Evolutionary conservation across 164 flowering plant genomes (phyloP).

Genomic region (Kalanchoe fedtschenkoi): DNA sequence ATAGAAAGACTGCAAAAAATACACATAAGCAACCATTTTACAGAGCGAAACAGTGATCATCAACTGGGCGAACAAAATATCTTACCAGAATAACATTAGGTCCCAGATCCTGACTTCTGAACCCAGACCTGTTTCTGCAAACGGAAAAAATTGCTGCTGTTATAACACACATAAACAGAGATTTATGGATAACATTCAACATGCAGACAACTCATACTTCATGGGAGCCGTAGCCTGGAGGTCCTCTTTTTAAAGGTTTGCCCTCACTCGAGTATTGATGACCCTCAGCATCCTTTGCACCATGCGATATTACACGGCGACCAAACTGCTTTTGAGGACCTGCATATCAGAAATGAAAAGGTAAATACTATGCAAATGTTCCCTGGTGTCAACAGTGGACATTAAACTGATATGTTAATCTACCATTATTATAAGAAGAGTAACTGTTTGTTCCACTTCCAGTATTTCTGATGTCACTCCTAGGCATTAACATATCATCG

Average conservation of each 20-base stretch:
- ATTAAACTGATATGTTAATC: neutral
- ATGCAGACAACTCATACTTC: conserved; percentile 35
- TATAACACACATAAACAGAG: neutral
- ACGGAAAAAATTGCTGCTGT: neutral
- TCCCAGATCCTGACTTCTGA: conserved; percentile 44
- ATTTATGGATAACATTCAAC: neutral
- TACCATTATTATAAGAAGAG: conserved; percentile 31
- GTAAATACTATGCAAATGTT: neutral
- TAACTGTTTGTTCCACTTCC: conserved; percentile 40
- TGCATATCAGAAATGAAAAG: conserved; percentile 9
- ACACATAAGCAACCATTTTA: neutral
- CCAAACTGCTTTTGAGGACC: conserved; percentile 48
- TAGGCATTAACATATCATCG: conserved; percentile 24
- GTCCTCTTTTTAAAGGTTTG: conserved; percentile 47
- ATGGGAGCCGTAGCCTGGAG: conserved; percentile 51
- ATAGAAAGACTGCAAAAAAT: neutral
- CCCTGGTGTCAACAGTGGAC: neutral
- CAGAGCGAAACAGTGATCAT: too few species aligned
- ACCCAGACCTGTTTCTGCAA: conserved; percentile 59
- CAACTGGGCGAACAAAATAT: neutral
- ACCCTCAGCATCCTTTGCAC: conserved; percentile 49
- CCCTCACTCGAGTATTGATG: conserved; percentile 30
- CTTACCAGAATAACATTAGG: conserved; percentile 16
- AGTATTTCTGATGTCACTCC: conserved; percentile 28
- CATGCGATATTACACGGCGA: conserved; percentile 54